phyloP scores from a whole-genome alignment of 177 flowering plant genomes.

The Tripterygium wilfordii region DNA sequence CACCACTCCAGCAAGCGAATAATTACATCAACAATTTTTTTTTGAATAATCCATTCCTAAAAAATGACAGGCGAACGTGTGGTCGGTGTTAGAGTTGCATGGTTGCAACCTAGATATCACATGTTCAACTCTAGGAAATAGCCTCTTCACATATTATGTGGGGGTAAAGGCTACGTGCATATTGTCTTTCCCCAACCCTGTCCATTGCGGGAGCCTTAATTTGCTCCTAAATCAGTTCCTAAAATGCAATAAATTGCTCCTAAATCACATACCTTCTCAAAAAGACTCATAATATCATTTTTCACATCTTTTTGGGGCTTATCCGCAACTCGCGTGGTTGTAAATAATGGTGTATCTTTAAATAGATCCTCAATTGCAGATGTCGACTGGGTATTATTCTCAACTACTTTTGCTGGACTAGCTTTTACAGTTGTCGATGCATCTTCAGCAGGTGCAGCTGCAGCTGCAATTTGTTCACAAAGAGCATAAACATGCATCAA shows the following conservation, averaged over 20 bases:
- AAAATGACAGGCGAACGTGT: too few relatives aligned
- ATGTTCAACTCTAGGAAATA: too few relatives aligned
- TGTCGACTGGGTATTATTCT: constrained; percentile 33
- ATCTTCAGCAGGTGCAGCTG: constrained; percentile 72
- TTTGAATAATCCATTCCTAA: too few relatives aligned
- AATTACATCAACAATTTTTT: too few relatives aligned
- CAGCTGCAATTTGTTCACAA: constrained; percentile 51
- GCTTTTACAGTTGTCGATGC: constrained; percentile 44
- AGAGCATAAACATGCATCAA: background rate
- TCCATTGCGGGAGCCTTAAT: too few relatives aligned
- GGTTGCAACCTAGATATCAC: too few relatives aligned
- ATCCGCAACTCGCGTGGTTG: constrained; percentile 24
- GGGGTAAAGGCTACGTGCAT: too few relatives aligned
- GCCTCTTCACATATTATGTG: too few relatives aligned
- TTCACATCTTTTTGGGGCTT: constrained; percentile 78
- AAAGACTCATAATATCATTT: constrained; percentile 93
- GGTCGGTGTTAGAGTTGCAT: too few relatives aligned
- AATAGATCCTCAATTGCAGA: constrained; percentile 74
- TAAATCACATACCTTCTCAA: constrained; percentile 75
- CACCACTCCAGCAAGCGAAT: too few relatives aligned
- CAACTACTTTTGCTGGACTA: constrained; percentile 32
- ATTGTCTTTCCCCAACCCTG: too few relatives aligned
- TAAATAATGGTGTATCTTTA: constrained; percentile 43
- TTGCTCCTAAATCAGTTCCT: too few relatives aligned
- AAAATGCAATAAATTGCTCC: background rate